Base-by-base conservation (phyloP, 495 filamentous ascomycete genomes). In the Penicillium manginii region DNA sequence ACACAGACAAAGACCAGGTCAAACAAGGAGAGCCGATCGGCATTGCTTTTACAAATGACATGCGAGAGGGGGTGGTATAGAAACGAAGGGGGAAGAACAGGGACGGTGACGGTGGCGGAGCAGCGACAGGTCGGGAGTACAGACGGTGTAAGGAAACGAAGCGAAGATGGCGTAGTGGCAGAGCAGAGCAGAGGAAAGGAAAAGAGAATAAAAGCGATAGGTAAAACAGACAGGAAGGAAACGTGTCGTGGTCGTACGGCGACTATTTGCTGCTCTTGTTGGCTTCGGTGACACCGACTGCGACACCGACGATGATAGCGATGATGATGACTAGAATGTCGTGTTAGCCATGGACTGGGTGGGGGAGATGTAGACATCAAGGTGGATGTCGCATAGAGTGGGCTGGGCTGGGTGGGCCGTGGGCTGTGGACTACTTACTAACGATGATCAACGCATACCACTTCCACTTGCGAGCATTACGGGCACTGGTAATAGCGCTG, bases 401-500 rank as follows among this genome's bases (percentile, higher is more conserved):
- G 11, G 4, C 5, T 4, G 3, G 15, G 42, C 19, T 22, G 49
- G 5, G 15, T 37, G 35, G 35, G 35, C 35, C 2, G 37, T 43
- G 18, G 37, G 55, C 10, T 47, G 5, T 18, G 59, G 58, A 46
- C 53, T 47, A 91, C 89, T 77, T 85, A 93, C 90, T 78, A 60
- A 83, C 68, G 62, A 98, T 90, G 64, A 88, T 83, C 68, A 97
- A 73, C 75, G 92, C 96, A 68, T 91, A 93, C 94, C 94, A 98
- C 90, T 98, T 98, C 92, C 96, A 97, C 78, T 86, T 90, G 60
- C 91, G 84, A 35, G 88, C 86, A 51, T 83, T 83, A 64, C 86
- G 77, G n/a, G 96, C 93, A 59, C 89, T 96, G 32, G 78, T 77
- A 48, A 96, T 87, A 15, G 93, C 96, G 17, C 80, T 80, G 45